Evolutionary conservation across 495 filamentous ascomycete genomes (phyloP).

Genomic region (Cercophora scortea): DNA sequence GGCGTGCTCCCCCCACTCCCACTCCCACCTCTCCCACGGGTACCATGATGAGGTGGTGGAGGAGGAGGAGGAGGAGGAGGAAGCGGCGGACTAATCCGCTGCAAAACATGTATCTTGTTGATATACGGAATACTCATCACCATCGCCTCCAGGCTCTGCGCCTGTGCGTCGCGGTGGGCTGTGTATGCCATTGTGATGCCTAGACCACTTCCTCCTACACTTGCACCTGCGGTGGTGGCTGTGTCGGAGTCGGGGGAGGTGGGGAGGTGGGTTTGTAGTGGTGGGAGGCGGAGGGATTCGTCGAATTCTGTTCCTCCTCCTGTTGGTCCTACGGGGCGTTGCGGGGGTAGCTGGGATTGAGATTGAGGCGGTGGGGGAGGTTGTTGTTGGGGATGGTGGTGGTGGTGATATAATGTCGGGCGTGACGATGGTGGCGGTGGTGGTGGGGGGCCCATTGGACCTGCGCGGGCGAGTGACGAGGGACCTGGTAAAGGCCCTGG

Average conservation of each 20-base stretch:
- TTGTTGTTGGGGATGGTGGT: background rate
- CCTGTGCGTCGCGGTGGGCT: background rate
- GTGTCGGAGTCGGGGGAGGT: background rate
- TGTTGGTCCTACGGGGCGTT: too few species aligned
- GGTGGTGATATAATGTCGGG: background rate
- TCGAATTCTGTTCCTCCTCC: background rate
- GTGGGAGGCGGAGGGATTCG: constrained; percentile 47
- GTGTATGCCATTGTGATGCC: background rate
- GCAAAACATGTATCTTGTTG: constrained; percentile 47
- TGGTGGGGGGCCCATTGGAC: background rate
- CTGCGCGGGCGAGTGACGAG: background rate
- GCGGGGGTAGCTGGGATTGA: background rate
- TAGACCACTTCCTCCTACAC: too few species aligned
- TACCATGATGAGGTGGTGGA: too few species aligned
- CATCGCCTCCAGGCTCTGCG: constrained; percentile 53
- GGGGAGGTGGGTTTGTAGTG: constrained; percentile 29
- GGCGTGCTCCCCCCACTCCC: too few species aligned
- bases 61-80: constrained; percentile 30
- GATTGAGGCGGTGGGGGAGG: constrained; percentile 4
- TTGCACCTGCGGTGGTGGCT: background rate
- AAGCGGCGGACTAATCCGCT: constrained; percentile 35
- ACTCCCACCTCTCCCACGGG: background rate
- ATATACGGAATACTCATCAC: constrained; percentile 65
- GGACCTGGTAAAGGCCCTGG: background rate
- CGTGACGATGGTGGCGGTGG: background rate